Conservation (phyloP, 2,329 filamentous ascomycete genomes). For the Diaporthe vaccinii region DNA sequence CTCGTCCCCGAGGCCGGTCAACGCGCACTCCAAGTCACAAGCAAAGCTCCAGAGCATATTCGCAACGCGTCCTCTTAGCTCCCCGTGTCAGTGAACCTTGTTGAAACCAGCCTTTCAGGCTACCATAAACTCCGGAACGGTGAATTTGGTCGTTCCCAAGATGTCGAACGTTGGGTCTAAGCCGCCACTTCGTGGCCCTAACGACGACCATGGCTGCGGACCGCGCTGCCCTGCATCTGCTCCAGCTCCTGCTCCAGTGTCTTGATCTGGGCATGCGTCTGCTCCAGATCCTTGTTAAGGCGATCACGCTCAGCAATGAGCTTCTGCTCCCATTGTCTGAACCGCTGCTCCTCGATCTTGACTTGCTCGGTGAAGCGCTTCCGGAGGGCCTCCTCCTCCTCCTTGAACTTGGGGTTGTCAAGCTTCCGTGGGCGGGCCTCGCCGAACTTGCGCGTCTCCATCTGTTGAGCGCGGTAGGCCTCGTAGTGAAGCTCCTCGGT, state of each 20-base stretch:
- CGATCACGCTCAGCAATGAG: constrained; percentile 98
- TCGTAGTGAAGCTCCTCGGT: constrained; percentile 99
- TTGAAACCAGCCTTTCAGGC: constrained; percentile 34
- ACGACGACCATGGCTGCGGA: constrained; percentile 92
- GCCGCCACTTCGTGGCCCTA: constrained; percentile 59
- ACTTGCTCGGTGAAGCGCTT: constrained; percentile 99
- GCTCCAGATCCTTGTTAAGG: constrained; percentile 99
- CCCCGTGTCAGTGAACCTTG: constrained; percentile 39
- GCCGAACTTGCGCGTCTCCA: constrained; percentile 99
- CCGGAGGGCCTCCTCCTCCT: constrained; percentile 97
- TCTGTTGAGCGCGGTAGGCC: constrained; percentile 98
- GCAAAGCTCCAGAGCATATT: constrained; percentile 39
- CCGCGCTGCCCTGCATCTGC: constrained; percentile 88
- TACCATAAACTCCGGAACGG: constrained; percentile 34
- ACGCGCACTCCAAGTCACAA: constrained; percentile 38
- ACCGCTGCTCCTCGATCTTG: constrained; percentile 99
- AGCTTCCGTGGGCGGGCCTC: constrained; percentile 97
- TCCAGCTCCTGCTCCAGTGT: constrained; percentile 93
- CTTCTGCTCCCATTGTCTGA: constrained; percentile 99
- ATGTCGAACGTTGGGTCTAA: constrained; percentile 30
- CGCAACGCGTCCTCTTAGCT: constrained; percentile 33
- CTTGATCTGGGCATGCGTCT: constrained; percentile 95
- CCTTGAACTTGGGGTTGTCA: constrained; percentile 99
- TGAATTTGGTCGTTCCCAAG: constrained; percentile 28
- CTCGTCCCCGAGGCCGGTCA: constrained; percentile 35